Conservation (phyloP, 2,329 filamentous ascomycete genomes). For the Beauveria sp. region DNA sequence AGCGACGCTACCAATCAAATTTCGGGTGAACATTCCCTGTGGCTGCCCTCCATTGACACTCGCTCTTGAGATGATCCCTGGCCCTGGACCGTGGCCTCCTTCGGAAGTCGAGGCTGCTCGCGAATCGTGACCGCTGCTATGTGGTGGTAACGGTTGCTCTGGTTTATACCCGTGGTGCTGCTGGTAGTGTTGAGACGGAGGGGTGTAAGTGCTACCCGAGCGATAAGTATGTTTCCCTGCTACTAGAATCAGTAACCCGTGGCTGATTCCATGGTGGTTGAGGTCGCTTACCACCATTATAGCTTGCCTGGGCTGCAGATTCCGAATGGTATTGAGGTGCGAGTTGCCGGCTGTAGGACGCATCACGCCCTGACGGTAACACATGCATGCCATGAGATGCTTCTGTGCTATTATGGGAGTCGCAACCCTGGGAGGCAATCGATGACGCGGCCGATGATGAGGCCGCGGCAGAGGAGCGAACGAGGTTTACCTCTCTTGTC, state of each 20-base stretch:
- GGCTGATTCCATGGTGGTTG: neutral
- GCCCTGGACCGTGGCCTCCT: slow-evolving; percentile 24
- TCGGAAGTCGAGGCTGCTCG: slow-evolving; percentile 1
- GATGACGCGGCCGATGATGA: neutral
- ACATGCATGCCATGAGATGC: neutral
- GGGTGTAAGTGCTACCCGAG: slow-evolving; percentile 26
- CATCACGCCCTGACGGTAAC: slow-evolving; percentile 31
- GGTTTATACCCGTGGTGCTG: slow-evolving; percentile 22
- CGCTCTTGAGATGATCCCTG: slow-evolving; percentile 24
- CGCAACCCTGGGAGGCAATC: neutral
- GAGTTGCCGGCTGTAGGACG: slow-evolving; percentile 20
- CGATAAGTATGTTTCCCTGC: slow-evolving; percentile 22
- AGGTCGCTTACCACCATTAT: slow-evolving; percentile 24
- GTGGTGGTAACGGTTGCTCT: slow-evolving; percentile 17
- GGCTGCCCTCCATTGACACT: slow-evolving; percentile 39
- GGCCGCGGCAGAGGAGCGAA: slow-evolving; percentile 39
- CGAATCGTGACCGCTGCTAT: slow-evolving; percentile 18
- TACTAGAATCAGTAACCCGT: neutral
- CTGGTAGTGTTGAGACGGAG: slow-evolving; percentile 30
- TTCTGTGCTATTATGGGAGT: neutral
- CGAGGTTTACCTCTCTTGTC: slow-evolving; percentile 57
- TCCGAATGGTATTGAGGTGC: slow-evolving; percentile 25
- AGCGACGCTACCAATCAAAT: slow-evolving; percentile 85
- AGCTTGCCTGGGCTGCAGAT: slow-evolving; percentile 24
- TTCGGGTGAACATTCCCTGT: slow-evolving; percentile 85